phyloP scores from a whole-genome alignment of 495 filamentous ascomycete species.

The Alectoria sarmentosa region DNA sequence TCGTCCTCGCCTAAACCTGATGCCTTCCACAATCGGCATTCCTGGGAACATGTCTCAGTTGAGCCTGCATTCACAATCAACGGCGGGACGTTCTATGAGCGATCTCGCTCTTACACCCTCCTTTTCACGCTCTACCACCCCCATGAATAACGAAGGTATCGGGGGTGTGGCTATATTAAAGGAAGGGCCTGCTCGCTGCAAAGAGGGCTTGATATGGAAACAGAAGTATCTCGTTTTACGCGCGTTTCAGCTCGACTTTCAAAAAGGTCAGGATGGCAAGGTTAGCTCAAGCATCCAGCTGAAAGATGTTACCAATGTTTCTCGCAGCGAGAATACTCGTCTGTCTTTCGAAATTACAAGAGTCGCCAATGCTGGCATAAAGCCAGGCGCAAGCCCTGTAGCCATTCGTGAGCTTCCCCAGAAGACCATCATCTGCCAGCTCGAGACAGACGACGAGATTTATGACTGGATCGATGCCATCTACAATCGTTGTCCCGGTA shows the following conservation, averaged over 20 bases:
- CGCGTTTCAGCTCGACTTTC: slow-evolving; percentile 81
- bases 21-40: slow-evolving; percentile 58
- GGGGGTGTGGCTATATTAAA: slow-evolving; percentile 70
- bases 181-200: slow-evolving; percentile 77
- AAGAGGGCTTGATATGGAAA: slow-evolving; percentile 91
- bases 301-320: slow-evolving; percentile 76
- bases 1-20: slow-evolving; percentile 71
- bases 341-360: slow-evolving; percentile 90
- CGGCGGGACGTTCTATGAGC: slow-evolving; percentile 47
- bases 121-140: slow-evolving; percentile 54
- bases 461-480: slow-evolving; percentile 99
- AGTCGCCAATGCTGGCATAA: slow-evolving; percentile 54
- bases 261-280: slow-evolving; percentile 83
- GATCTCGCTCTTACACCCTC: slow-evolving; percentile 32
- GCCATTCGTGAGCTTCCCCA: slow-evolving; percentile 63
- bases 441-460: slow-evolving; percentile 90
- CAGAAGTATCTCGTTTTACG: slow-evolving; percentile 81
- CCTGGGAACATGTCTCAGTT: slow-evolving; percentile 75
- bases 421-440: slow-evolving; percentile 76
- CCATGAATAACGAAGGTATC: slow-evolving; percentile 52
- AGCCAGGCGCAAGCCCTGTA: slow-evolving; percentile 44
- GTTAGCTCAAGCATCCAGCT: slow-evolving; percentile 71
- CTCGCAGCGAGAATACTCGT: slow-evolving; percentile 76
- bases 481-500: slow-evolving; percentile 89
- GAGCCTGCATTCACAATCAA: slow-evolving; percentile 64